Evolutionary conservation across 139 green algal genomes (phyloP), one percentile per base, ranked within the genome.

Genomic region (Yamagishiella unicocca): DNA sequence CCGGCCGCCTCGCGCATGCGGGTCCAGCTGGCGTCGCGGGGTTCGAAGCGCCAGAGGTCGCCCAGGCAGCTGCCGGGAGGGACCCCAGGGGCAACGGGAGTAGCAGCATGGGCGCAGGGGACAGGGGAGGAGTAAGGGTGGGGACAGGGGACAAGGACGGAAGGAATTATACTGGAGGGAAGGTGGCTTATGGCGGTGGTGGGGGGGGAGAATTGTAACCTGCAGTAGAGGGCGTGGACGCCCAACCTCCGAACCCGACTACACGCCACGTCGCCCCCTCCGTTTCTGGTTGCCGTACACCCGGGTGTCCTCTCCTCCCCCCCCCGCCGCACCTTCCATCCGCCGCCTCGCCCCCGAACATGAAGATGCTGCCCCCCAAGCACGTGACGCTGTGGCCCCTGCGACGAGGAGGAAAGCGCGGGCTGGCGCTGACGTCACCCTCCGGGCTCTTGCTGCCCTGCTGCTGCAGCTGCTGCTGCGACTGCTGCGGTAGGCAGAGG

Each of bases 31-130:
- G 22, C 43, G n/a, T 19, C 42, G 17, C 40, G 42, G 24, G 79
- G 79, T 40, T 75, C 79, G 61, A 85, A 75, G n/a, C 79, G 79
- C 79, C 79, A 85, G 17, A 85, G 79, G 79, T 85, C 79, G 40
- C 29, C 29, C 40, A 85, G 79, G 61, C 62, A 75, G 40, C 79
- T 85, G 79, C 24, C 10, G 33, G 53, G 14, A 27, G 19, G 50
- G 12, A 58, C 50, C 50, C 12, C 50, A 58, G 50, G 50, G 12
- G 50, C 50, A 12, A 58, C 50, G 50, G n/a, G n/a, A n/a, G n/a
- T n/a, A n/a, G n/a, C n/a, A n/a, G n/a, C n/a, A n/a, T 58, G 50
- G 50, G 17, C 12, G 50, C 50, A 58, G 50, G 50, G 50, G 50
- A 17, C 27, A 17, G 5, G 25, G 71, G 17, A 55, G 1, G 5